Conservation (phyloP, 2,329 filamentous ascomycete genomes). For the Hymenotorrendiella dingleyae region DNA sequence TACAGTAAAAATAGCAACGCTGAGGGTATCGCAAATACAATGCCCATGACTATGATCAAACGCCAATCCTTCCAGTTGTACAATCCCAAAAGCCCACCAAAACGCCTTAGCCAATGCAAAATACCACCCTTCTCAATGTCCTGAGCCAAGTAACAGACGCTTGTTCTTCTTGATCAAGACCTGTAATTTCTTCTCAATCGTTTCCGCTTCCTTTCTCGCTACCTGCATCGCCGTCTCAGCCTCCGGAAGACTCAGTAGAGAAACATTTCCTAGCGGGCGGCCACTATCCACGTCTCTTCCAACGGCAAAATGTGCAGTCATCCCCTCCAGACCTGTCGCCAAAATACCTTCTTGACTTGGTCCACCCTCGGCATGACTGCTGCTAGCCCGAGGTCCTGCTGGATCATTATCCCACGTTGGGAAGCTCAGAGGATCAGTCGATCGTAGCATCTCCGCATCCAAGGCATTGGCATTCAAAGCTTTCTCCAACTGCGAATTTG, state of each 20-base stretch:
- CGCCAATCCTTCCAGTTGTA: too few relatives aligned
- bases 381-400: constrained; percentile 15
- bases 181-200: constrained; percentile 55
- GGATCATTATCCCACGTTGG: constrained; percentile 24
- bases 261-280: constrained; percentile 26
- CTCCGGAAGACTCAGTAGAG: constrained; percentile 56
- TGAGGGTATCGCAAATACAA: too few relatives aligned
- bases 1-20: too few relatives aligned
- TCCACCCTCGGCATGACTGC: constrained; percentile 15
- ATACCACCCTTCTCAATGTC: neutral
- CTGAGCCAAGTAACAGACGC: constrained; percentile 40
- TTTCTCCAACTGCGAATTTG: constrained; percentile 31
- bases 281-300: constrained; percentile 25
- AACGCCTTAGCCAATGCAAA: neutral
- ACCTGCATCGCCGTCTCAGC: constrained; percentile 47
- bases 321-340: constrained; percentile 27
- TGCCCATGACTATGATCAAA: too few relatives aligned
- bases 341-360: constrained; percentile 26
- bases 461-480: constrained; percentile 29
- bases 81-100: too few relatives aligned
- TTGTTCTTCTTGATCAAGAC: constrained; percentile 55
- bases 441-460: constrained; percentile 25
- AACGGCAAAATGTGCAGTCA: constrained; percentile 29
- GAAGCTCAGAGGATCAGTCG: constrained; percentile 23
- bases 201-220: constrained; percentile 54